Conservation (phyloP, 164 flowering plant species). For the Piper betle region DNA sequence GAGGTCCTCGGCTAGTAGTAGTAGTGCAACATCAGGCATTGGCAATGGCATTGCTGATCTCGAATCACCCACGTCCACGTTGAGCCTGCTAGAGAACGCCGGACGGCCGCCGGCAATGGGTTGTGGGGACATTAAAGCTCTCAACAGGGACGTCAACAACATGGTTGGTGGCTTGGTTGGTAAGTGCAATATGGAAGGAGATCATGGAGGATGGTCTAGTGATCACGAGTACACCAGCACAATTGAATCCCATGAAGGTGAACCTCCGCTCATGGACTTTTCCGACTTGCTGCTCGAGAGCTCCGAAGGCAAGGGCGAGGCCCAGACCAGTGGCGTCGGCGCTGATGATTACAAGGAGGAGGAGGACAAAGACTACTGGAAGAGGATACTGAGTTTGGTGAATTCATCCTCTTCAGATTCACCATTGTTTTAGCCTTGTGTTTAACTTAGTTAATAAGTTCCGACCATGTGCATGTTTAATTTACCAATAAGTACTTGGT, state of each 20-base stretch:
- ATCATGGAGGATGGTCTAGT: neutral
- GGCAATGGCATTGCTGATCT: slow-evolving; percentile 4
- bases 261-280: slow-evolving; percentile 1
- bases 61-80: slow-evolving; percentile 75
- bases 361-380: slow-evolving; percentile 78
- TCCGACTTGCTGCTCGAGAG: slow-evolving; percentile 5
- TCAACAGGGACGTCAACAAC: neutral
- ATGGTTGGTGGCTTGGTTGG: neutral
- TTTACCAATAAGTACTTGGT: too few relatives aligned
- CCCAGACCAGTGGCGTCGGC: neutral
- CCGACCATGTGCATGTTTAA: too few relatives aligned
- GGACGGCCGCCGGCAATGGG: slow-evolving; percentile 1
- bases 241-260: neutral
- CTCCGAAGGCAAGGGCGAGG: neutral
- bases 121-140: neutral
- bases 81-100: slow-evolving; percentile 27
- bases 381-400: slow-evolving; percentile 65
- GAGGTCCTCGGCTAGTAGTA: slow-evolving; percentile 3
- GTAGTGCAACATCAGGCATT: neutral
- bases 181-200: neutral
- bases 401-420: slow-evolving; percentile 32
- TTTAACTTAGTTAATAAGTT: too few relatives aligned
- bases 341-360: slow-evolving; percentile 15
- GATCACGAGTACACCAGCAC: neutral
- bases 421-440: slow-evolving; percentile 4